Conservation (phyloP, 2,329 filamentous ascomycete species). For the Fusarium illudens region DNA sequence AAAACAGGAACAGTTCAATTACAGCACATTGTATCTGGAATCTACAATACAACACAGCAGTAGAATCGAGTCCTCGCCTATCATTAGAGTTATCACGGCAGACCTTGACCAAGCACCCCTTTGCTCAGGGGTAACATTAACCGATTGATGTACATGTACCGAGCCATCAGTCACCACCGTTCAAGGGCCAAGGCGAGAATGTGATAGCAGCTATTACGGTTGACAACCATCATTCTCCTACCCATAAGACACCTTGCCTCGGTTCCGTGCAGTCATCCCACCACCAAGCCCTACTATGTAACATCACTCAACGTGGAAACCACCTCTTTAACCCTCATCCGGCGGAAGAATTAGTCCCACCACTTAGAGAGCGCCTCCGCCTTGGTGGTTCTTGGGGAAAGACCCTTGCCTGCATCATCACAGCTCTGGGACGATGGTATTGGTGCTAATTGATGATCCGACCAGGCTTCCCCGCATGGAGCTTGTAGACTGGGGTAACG, state of each 20-base stretch:
- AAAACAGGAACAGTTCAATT: no score
- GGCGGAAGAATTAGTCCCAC: not conserved
- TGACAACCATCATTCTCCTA: not conserved
- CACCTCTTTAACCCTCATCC: not conserved
- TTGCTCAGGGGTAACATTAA: not conserved
- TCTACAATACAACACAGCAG: no score
- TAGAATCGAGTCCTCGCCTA: no score
- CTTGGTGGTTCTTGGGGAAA: constrained; percentile 1
- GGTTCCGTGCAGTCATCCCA: not conserved
- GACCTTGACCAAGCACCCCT: no score
- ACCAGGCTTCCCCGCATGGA: constrained; percentile 30
- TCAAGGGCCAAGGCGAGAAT: not conserved
- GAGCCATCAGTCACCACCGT: not conserved
- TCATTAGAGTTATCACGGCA: no score
- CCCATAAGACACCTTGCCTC: not conserved
- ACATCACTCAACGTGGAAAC: not conserved
- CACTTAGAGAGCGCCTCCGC: not conserved
- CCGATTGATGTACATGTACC: not conserved
- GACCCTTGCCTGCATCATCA: not conserved
- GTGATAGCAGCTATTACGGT: not conserved
- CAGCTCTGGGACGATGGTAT: constrained; percentile 3
- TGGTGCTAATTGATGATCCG: constrained; percentile 32
- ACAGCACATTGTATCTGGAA: no score
- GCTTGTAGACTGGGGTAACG: not conserved
- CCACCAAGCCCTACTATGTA: not conserved